Evolutionary conservation across 1,284 basidiomycete genomes (phyloP).

Genomic region (Exobasidium rhododendri): DNA sequence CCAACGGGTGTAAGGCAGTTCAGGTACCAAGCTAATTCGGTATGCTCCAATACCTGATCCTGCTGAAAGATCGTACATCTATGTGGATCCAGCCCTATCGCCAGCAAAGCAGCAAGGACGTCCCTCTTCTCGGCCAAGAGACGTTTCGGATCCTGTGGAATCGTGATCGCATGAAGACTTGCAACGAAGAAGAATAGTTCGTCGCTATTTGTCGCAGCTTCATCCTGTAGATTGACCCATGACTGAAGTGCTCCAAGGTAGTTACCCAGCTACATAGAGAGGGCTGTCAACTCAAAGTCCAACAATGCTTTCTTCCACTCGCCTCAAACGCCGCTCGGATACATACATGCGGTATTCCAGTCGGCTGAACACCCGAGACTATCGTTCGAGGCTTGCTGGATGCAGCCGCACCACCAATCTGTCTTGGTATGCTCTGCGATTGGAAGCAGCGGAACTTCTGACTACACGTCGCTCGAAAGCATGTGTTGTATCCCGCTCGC

Average conservation of each 20-base stretch:
- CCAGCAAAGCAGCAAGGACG: slow-evolving; percentile 77
- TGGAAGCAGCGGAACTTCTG: no score
- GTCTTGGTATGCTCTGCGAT: no score
- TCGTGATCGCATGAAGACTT: slow-evolving; percentile 61
- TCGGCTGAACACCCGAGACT: slow-evolving; percentile 79
- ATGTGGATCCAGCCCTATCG: slow-evolving; percentile 77
- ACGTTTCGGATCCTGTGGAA: slow-evolving; percentile 34
- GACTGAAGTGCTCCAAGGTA: slow-evolving; percentile 84
- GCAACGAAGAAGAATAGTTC: slow-evolving; percentile 73
- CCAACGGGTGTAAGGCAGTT: slow-evolving; percentile 81
- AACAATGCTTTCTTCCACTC: slow-evolving; percentile 7
- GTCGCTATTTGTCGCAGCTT: slow-evolving; percentile 2
- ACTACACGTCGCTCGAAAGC: no score
- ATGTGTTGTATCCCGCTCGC: no score
- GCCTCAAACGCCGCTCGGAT: not conserved
- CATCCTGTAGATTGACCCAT: slow-evolving; percentile 77
- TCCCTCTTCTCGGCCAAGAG: slow-evolving; percentile 60
- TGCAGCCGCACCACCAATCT: no score
- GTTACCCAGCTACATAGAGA: slow-evolving; percentile 72
- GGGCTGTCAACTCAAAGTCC: not conserved
- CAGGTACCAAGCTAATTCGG: slow-evolving; percentile 86
- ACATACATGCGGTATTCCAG: slow-evolving; percentile 75
- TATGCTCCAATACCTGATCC: slow-evolving; percentile 78
- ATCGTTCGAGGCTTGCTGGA: slow-evolving; percentile 51
- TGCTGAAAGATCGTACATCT: slow-evolving; percentile 79